Base-by-base conservation (phyloP, 2,329 filamentous ascomycete species). In the Pseudogymnoascus sp. region DNA sequence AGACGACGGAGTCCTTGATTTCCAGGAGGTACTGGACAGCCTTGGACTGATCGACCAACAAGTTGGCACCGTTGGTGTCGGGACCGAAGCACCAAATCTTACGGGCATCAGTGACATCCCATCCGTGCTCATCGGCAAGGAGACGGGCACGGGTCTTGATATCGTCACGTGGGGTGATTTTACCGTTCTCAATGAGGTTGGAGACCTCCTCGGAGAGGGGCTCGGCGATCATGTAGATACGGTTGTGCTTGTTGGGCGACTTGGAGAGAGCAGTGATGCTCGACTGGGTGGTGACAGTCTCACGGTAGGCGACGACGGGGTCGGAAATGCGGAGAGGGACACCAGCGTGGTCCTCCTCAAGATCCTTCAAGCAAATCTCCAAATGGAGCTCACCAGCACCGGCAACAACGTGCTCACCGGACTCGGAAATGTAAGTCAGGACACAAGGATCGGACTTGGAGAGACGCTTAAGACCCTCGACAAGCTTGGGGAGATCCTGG, bases 221-320 rank as follows among this genome's bases (percentile, higher is more conserved):
- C 80, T 92, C 81, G 68, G 94, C 94, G 78, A 85, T 86, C 81
- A 99, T 87, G 85, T 97, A 99, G 65, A 99, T 85, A 92, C 94
- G 93, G 86, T 99, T 99, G 89, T 99, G 94, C 91, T 99, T 99
- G 90, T 99, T 99, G 82, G 94, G 94, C 57, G 94, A 99, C 86
- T 99, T 99, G 79, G 94, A 97, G 74, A 99, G 85, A 70, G 94
- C 94, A 74, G 90, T 95, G 74, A 97, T 97, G 85, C 87, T 90
- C 61, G 94, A 97, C 75, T 86, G 86, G 73, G 68, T 83, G 70
- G 79, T 78, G 74, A 99, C 93, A 67, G 93, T 96, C 87, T 99
- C 94, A 86, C 94, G 92, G 88, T 96, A 99, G 77, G 91, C 86
- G 75, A 97, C 94, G 76, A 99, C 94, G 69, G 94, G 94, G 83